Evolutionary conservation across 345 rosid species (phyloP).

Genomic region (Combretum micranthum): DNA sequence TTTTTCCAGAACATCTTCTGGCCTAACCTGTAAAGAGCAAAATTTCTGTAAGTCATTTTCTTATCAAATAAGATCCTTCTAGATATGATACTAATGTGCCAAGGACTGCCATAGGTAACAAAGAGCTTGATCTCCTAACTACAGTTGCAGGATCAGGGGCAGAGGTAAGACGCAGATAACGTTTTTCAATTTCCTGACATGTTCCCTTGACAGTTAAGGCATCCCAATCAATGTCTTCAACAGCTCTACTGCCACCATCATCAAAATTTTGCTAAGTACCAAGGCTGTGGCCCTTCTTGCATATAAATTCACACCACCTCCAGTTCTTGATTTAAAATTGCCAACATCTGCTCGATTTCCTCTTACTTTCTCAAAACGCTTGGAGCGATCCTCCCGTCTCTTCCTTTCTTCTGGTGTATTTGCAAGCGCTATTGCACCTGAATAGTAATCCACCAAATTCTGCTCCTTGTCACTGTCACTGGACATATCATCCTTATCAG

Average conservation of each 20-base stretch:
- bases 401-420: constrained; percentile 81
- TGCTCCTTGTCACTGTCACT: constrained; percentile 96
- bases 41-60: constrained; percentile 2
- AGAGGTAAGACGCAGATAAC: constrained; percentile 95
- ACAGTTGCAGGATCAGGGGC: constrained; percentile 98
- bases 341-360: constrained; percentile 51
- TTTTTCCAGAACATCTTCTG: constrained; percentile 91
- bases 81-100: background rate
- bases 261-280: constrained; percentile 67
- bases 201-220: constrained; percentile 92
- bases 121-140: constrained; percentile 22
- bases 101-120: constrained; percentile 8
- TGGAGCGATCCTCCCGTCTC: constrained; percentile 89
- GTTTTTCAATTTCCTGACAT: constrained; percentile 93
- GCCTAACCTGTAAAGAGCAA: constrained; percentile 65
- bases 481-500: constrained; percentile 66
- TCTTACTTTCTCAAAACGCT: constrained; percentile 79
- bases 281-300: constrained; percentile 68
- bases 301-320: constrained; percentile 56
- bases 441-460: constrained; percentile 61
- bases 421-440: constrained; percentile 64
- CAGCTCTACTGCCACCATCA: constrained; percentile 75
- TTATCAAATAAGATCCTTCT: background rate
- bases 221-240: constrained; percentile 99
- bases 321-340: constrained; percentile 51